These are phyloP conservation scores for Oryza australiensis DNA, from an alignment of 176 grass and related monocot genomes.

Conservation along the genomic window DNA sequence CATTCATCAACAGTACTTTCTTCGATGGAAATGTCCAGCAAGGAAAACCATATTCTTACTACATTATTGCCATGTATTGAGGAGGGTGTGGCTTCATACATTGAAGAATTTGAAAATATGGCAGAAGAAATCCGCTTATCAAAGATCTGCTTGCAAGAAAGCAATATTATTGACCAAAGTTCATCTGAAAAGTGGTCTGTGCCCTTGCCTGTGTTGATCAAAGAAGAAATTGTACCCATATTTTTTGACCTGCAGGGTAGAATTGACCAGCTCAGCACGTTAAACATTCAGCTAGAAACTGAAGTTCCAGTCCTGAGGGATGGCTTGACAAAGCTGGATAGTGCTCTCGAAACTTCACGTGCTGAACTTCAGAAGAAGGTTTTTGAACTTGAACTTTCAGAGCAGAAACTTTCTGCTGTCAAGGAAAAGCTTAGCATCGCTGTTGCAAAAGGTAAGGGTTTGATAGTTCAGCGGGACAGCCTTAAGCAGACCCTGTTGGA, in stretches of 20 bases:
- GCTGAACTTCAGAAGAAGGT: slow-evolving; percentile 62
- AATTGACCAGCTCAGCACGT: slow-evolving; percentile 59
- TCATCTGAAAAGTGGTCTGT: slow-evolving; percentile 66
- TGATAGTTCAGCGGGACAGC: slow-evolving; percentile 88
- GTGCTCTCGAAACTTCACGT: slow-evolving; percentile 48
- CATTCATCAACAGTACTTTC: slow-evolving; percentile 20
- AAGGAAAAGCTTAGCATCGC: slow-evolving; percentile 95
- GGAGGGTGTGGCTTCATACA: slow-evolving; percentile 53
- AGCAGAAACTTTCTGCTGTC: slow-evolving; percentile 83
- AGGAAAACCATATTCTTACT: slow-evolving; percentile 50
- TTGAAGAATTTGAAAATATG: slow-evolving; percentile 68
- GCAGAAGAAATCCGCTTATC: slow-evolving; percentile 61
- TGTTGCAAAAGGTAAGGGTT: slow-evolving; percentile 93
- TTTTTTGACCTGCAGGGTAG: slow-evolving; percentile 52
- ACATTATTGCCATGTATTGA: slow-evolving; percentile 73
- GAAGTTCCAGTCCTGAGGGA: slow-evolving; percentile 71
- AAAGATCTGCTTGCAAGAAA: slow-evolving; percentile 74
- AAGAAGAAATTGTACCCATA: slow-evolving; percentile 57
- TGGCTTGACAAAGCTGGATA: slow-evolving; percentile 55
- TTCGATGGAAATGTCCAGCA: slow-evolving; percentile 34
- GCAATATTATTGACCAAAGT: slow-evolving; percentile 55
- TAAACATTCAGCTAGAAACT: slow-evolving; percentile 73
- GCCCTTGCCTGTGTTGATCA: slow-evolving; percentile 65
- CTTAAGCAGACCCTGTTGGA: slow-evolving; percentile 90
- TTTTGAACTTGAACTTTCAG: slow-evolving; percentile 75